Conservation (phyloP, 208 protist species). For the Vickermania spadyakhi region DNA sequence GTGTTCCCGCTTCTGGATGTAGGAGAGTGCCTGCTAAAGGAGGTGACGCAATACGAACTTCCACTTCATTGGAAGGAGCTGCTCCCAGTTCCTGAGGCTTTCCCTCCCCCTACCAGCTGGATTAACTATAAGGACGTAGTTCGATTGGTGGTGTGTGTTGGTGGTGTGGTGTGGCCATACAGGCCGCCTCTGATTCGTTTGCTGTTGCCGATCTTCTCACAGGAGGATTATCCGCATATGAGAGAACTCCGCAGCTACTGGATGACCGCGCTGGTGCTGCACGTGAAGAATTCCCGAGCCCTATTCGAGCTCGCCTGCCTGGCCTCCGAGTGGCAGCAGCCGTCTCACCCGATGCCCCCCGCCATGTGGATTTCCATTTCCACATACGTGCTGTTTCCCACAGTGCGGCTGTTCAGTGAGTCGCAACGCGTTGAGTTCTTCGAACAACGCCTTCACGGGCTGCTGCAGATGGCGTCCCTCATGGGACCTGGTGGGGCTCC, state of each 20-base stretch:
- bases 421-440: conserved; percentile 20
- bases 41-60: conserved; percentile 30
- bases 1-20: neutral
- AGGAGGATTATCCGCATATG: neutral
- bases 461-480: conserved; percentile 13
- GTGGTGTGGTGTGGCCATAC: conserved; percentile 9
- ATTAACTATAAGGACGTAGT: conserved; percentile 18
- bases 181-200: conserved; percentile 11
- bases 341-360: conserved; percentile 10
- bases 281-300: conserved; percentile 8
- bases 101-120: neutral
- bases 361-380: conserved; percentile 25
- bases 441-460: conserved; percentile 11
- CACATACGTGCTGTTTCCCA: conserved; percentile 26
- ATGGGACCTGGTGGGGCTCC: conserved; percentile 5
- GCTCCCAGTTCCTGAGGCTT: conserved; percentile 6
- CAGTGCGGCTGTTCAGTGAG: conserved; percentile 13
- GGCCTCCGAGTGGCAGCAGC: conserved; percentile 11
- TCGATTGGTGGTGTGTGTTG: conserved; percentile 14
- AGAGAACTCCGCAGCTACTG: neutral
- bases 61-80: conserved; percentile 48
- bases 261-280: conserved; percentile 11
- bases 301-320: conserved; percentile 7
- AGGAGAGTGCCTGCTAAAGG: conserved; percentile 1
- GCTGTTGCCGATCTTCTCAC: conserved; percentile 28